Evolutionary conservation across 2,329 filamentous ascomycete genomes (phyloP).

Genomic region (Botrytis medusae): DNA sequence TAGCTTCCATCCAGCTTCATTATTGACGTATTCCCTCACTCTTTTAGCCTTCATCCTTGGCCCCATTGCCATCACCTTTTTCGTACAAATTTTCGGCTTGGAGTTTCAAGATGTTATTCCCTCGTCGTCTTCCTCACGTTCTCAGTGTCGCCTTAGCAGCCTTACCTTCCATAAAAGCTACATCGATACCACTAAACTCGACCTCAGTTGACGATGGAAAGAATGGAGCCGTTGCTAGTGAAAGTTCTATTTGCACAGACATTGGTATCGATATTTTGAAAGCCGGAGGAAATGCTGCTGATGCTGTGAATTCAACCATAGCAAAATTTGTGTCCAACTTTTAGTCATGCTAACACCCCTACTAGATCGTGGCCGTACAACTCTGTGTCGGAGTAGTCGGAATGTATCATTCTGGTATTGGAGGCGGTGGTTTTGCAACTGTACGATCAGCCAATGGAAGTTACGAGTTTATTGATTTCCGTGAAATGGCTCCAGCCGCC

Average conservation of each 20-base stretch:
- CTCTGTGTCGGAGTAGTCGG: conserved; percentile 54
- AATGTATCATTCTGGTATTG: conserved; percentile 61
- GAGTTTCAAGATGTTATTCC: conserved; percentile 8
- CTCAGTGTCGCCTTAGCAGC: conserved; percentile 10
- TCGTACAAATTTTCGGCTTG: not conserved
- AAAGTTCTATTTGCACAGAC: conserved; percentile 65
- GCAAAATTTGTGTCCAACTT: not conserved
- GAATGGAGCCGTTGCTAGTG: conserved; percentile 67
- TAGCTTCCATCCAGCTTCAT: not conserved
- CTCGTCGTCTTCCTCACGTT: not conserved
- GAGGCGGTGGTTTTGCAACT: conserved; percentile 67
- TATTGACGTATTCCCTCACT: not conserved
- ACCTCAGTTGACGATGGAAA: not conserved
- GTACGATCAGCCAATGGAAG: conserved; percentile 58
- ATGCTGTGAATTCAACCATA: conserved; percentile 43
- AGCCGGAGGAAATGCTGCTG: conserved; percentile 57
- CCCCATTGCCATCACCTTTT: not conserved
- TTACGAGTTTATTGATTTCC: conserved; percentile 68
- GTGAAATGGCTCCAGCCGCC: conserved; percentile 66
- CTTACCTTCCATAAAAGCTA: conserved; percentile 4
- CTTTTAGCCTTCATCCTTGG: not conserved
- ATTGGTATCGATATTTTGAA: conserved; percentile 66
- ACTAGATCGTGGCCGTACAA: conserved; percentile 51
- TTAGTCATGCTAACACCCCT: not conserved
- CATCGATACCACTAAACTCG: not conserved